These are phyloP conservation scores for Coemansia sp. DNA, from an alignment of 192 early-diverging fungal genomes.

Conservation along the genomic window DNA sequence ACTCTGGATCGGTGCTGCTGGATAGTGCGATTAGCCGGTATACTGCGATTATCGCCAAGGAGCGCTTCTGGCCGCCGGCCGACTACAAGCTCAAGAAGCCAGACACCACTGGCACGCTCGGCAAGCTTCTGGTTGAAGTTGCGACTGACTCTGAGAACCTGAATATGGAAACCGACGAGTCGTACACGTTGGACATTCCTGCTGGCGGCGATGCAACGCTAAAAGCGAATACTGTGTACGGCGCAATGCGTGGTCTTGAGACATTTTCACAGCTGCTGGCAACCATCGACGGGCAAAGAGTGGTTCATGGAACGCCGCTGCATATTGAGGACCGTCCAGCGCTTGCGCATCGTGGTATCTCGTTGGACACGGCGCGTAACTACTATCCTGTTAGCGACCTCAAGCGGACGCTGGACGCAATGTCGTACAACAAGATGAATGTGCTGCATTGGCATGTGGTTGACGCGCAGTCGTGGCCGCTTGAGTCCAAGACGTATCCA, in stretches of 20 bases:
- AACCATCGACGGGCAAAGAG: conserved; percentile 37
- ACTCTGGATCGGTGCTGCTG: conserved; percentile 54
- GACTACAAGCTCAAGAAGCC: conserved; percentile 36
- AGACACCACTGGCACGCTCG: conserved; percentile 16
- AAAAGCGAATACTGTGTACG: conserved; percentile 60
- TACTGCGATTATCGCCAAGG: conserved; percentile 41
- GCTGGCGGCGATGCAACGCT: conserved; percentile 55
- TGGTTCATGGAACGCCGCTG: conserved; percentile 58
- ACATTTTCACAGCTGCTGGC: conserved; percentile 70
- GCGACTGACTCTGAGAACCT: conserved; percentile 49
- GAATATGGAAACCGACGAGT: conserved; percentile 63
- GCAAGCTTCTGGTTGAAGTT: conserved; percentile 53
- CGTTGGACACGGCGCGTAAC: conserved; percentile 70
- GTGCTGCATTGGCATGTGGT: conserved; percentile 80
- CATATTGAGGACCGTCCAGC: conserved; percentile 63
- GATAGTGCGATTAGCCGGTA: conserved; percentile 55
- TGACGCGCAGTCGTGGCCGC: conserved; percentile 71
- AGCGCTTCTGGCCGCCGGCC: conserved; percentile 54
- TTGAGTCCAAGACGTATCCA: conserved; percentile 63
- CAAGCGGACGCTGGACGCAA: conserved; percentile 64
- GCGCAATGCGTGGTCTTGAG: conserved; percentile 71
- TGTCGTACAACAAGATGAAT: conserved; percentile 74
- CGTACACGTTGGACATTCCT: conserved; percentile 68
- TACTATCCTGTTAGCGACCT: conserved; percentile 62
- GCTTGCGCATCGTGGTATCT: conserved; percentile 66